phyloP scores from a whole-genome alignment of 805 yeast genomes.

The Ogataea methanolica region DNA sequence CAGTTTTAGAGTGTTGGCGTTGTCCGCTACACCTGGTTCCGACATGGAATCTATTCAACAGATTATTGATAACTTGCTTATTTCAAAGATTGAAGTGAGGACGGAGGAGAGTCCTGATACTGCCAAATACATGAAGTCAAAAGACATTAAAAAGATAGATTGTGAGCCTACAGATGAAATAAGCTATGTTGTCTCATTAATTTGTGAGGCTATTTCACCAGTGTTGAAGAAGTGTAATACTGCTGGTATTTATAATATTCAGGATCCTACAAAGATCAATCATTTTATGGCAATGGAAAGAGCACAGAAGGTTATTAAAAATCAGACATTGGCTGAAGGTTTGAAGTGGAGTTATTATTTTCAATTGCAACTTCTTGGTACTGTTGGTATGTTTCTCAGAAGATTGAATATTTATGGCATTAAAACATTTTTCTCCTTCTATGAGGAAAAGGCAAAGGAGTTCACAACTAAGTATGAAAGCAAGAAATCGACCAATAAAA shows the following conservation, averaged over 20 bases:
- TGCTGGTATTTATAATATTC: conserved; percentile 55
- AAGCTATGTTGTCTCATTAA: conserved; percentile 44
- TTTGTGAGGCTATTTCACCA: conserved; percentile 67
- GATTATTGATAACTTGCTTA: conserved; percentile 65
- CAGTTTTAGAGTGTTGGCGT: conserved; percentile 71
- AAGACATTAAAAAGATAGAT: conserved; percentile 54
- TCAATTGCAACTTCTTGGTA: conserved; percentile 56
- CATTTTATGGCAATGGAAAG: conserved; percentile 69
- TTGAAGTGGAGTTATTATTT: conserved; percentile 68
- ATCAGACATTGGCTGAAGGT: conserved; percentile 59
- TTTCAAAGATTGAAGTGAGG: conserved; percentile 77
- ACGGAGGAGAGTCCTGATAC: conserved; percentile 84
- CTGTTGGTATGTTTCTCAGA: conserved; percentile 67
- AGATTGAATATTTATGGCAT: conserved; percentile 80
- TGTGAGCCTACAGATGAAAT: conserved; percentile 55
- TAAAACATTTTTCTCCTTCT: conserved; percentile 66
- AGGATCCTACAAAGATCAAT: conserved; percentile 65
- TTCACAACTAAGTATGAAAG: conserved; percentile 52
- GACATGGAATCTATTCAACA: conserved; percentile 84
- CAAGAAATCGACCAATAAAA: conserved; percentile 58
- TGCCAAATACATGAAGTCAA: conserved; percentile 67
- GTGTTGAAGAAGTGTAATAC: conserved; percentile 59
- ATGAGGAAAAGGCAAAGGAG: conserved; percentile 52
- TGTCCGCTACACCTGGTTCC: conserved; percentile 96
- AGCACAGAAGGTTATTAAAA: conserved; percentile 50